Base-by-base conservation (phyloP, 192 early-diverging fungal species). In the Rhizoclosmatium sp. region DNA sequence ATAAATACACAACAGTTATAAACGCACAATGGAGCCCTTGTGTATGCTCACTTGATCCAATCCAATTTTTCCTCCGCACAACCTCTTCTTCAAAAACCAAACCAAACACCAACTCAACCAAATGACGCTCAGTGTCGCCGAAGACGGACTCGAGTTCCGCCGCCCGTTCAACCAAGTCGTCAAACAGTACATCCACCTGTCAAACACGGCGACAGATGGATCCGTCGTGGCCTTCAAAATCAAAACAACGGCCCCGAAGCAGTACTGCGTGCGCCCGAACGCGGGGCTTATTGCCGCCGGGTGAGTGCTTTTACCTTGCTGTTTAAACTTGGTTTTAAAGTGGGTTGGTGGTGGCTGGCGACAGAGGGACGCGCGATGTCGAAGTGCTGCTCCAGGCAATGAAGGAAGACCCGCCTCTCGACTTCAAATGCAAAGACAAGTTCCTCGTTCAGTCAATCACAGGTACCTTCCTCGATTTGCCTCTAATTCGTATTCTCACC, bases 211-310 rank as follows among this genome's bases (percentile, higher is more conserved):
- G 1, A 83, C 88, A 70, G 78, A 79, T 19, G 47, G 47, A 10
- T 61, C 88, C 51, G 88, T 94, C 1, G 86, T 97, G 45, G 94
- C 94, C n/a, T 99, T 97, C 90, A 98, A 99, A 82, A 94, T 99
- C 81, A 99, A 99, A 78, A 99, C 98, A 19, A 99, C 98, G 7
- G 98, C 98, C 2, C 98, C 98, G 49, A 97, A 95, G 85, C 92
- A 95, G 76, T 99, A 97, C 84, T 97, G 95, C 81, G 98, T 99
- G 48, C 89, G 95, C 23, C 96, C 97, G 58, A 99, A 97, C 82
- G 90, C 93, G 42, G 96, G 95, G 16, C 84, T 89, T 48, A 90
- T 99, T 68, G 88, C 88, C 40, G 88, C 96, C 3, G 85, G 69
- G 72, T 75, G 49, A 47, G 42, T 59, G 5, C 47, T 59, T 59